Conservation (phyloP, 257 asterid species). For the Solanum boliviense region DNA sequence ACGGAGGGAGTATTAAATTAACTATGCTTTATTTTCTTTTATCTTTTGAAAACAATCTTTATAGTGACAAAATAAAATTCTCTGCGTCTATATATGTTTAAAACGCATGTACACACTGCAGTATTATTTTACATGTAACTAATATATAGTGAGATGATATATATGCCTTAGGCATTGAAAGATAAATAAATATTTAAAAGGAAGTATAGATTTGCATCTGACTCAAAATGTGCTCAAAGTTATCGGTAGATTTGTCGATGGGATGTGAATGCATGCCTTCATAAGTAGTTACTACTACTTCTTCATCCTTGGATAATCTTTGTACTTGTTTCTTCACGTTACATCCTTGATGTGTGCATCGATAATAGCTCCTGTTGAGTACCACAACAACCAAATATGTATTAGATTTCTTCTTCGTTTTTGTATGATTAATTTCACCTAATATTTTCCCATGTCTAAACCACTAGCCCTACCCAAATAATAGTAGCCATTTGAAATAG, state of each 20-base stretch:
- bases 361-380: conserved; percentile 11
- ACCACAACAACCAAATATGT: background rate
- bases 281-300: conserved; percentile 11
- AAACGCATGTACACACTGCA: background rate
- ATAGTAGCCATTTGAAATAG: background rate
- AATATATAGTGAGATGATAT: background rate
- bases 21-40: background rate
- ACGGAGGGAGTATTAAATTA: no score
- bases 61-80: no score
- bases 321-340: conserved; percentile 22
- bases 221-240: conserved; percentile 15
- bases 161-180: background rate
- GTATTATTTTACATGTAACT: background rate
- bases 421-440: background rate
- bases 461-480: background rate
- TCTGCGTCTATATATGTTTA: background rate
- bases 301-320: conserved; percentile 16
- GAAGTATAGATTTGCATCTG: conserved; percentile 15
- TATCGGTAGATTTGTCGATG: conserved; percentile 13
- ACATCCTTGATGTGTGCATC: conserved; percentile 16
- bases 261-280: conserved; percentile 19
- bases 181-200: background rate
- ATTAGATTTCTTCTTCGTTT: background rate
- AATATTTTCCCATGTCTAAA: background rate
- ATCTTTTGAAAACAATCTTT: background rate